These are phyloP conservation scores for Monosporascus sp. DNA, from an alignment of 2,329 filamentous ascomycete species.

Conservation along the genomic window DNA sequence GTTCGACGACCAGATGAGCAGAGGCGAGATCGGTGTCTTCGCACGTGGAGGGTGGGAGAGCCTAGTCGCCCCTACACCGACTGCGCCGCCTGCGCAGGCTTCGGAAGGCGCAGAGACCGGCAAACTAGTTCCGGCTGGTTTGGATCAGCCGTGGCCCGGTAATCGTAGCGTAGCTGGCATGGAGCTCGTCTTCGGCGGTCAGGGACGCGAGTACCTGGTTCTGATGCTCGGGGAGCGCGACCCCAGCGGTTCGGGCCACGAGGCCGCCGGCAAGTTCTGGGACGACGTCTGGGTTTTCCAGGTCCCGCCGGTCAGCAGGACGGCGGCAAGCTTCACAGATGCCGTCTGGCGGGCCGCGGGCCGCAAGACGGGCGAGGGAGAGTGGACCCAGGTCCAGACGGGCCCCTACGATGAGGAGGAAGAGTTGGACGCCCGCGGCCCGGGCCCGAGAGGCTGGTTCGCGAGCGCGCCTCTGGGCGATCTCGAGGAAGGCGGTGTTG, in stretches of 20 bases:
- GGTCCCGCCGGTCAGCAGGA: conserved; percentile 51
- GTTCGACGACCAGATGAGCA: conserved; percentile 45
- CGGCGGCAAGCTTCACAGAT: conserved; percentile 50
- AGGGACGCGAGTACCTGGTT: conserved; percentile 58
- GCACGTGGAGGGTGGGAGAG: conserved; percentile 52
- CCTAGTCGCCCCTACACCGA: conserved; percentile 35
- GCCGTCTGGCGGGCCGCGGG: conserved; percentile 51
- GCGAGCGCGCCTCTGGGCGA: conserved; percentile 53
- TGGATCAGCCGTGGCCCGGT: conserved; percentile 39
- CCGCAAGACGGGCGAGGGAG: conserved; percentile 51
- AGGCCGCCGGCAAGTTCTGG: conserved; percentile 49
- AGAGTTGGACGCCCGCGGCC: conserved; percentile 40
- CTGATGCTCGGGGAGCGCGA: conserved; percentile 55
- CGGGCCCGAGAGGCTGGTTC: conserved; percentile 52
- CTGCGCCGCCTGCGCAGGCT: conserved; percentile 20
- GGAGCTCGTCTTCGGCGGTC: conserved; percentile 52
- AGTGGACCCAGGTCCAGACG: conserved; percentile 48
- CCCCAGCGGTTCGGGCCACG: conserved; percentile 44
- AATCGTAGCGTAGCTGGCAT: conserved; percentile 50
- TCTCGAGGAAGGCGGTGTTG: conserved; percentile 53
- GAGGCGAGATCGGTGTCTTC: conserved; percentile 45
- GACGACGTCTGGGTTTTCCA: conserved; percentile 62
- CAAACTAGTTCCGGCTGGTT: conserved; percentile 18
- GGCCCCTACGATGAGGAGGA: conserved; percentile 49
- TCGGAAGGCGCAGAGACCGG: conserved; percentile 9